Conservation (phyloP, 129 eudicot genomes). For the Heracleum sosnowskyi region DNA sequence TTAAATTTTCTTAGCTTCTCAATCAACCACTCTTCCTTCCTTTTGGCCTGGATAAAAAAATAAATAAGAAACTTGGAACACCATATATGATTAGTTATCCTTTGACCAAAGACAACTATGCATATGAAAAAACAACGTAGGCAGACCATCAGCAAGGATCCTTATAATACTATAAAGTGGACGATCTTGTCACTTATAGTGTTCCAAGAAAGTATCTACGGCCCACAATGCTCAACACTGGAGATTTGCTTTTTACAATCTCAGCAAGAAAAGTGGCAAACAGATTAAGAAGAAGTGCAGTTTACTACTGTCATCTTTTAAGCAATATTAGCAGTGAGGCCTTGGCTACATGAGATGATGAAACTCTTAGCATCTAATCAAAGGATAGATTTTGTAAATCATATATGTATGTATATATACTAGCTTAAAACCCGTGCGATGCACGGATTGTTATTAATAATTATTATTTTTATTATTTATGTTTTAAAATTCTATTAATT, state of each 20-base stretch:
- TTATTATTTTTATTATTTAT: no score
- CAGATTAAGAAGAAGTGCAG: not conserved
- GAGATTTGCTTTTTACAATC: not conserved
- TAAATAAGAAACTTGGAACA: conserved; percentile 2
- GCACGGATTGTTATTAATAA: no score
- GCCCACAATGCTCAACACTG: not conserved
- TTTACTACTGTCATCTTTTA: not conserved
- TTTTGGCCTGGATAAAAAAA: conserved; percentile 54
- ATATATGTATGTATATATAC: not conserved
- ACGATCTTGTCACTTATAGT: not conserved
- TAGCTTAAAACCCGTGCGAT: no score
- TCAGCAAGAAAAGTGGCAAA: not conserved
- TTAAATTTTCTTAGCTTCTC: conserved; percentile 82
- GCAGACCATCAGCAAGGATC: not conserved
- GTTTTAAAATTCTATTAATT: no score
- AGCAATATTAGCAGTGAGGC: not conserved
- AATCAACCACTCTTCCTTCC: conserved; percentile 93
- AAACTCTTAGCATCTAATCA: not conserved
- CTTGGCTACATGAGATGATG: not conserved
- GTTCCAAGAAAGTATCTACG: not conserved
- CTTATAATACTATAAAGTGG: no score
- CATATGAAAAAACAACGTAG: not conserved
- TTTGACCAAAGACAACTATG: conserved; percentile 3
- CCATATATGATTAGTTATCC: not conserved
- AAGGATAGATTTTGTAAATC: no score